Evolutionary conservation across 345 rosid genomes (phyloP).

Genomic region (Syzygium aqueum): DNA sequence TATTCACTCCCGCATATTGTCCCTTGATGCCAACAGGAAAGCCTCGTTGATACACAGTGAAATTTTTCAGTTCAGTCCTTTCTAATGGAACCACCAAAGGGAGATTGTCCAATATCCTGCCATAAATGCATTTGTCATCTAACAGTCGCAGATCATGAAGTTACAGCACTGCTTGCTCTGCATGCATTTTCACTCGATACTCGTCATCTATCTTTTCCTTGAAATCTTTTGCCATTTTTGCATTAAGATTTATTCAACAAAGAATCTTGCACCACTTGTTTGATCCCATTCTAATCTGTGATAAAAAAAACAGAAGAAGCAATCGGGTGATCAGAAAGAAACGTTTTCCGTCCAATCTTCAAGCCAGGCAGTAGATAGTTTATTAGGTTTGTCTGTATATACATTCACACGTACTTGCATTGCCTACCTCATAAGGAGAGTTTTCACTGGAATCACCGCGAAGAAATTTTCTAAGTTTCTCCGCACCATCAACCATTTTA

Average conservation of each 20-base stretch:
- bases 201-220: slow-evolving; percentile 78
- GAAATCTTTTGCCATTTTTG: slow-evolving; percentile 48
- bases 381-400: not conserved
- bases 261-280: slow-evolving; percentile 44
- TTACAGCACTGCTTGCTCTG: not conserved
- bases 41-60: slow-evolving; percentile 43
- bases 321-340: not conserved
- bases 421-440: slow-evolving; percentile 62
- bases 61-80: slow-evolving; percentile 34
- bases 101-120: slow-evolving; percentile 72
- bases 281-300: slow-evolving; percentile 78
- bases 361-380: not conserved
- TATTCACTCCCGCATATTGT: slow-evolving; percentile 50
- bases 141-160: not conserved
- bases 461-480: slow-evolving; percentile 90
- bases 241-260: slow-evolving; percentile 37
- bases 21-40: slow-evolving; percentile 55
- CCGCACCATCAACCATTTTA: slow-evolving; percentile 56
- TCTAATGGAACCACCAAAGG: slow-evolving; percentile 54
- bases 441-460: slow-evolving; percentile 82
- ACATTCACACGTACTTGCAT: not conserved
- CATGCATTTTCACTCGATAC: slow-evolving; percentile 38
- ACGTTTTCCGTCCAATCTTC: not conserved
- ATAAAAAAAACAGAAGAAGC: slow-evolving; percentile 1
- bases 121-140: not conserved